Evolutionary conservation across 139 green algal species (phyloP), one percentile per base, ranked within the genome.

Genomic region (Chlamydomonas schloesseri): DNA sequence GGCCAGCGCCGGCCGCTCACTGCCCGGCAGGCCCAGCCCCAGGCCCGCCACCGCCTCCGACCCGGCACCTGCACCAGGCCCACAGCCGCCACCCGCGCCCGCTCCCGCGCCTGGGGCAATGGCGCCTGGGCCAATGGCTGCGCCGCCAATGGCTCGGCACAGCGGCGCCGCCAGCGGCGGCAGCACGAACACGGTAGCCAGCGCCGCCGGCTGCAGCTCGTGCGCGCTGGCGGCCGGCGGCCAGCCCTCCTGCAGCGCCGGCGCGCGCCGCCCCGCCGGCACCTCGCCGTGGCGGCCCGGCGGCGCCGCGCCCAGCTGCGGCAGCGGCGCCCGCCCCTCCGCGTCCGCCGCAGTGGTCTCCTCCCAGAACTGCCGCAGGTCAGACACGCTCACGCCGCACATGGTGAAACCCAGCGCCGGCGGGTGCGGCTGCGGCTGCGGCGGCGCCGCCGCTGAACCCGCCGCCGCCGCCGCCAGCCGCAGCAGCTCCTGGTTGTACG

Each of bases 401-500:
- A 29, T 62, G 15, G 77, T 33, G 60, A 73, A 83, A 6, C n/a
- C 24, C 62, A 71, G 64, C 18, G 64, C 64, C 60, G 17, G n/a
- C n/a, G n/a, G 62, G 14, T 11, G 62, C 62, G 29, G 14, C 62
- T 34, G 74, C 58, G 29, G 5, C 58, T 26, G n/a, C 58, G 18
- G 11, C 55, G 18, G 24, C 17, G 64, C 34, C 37, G 68, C 26
- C 68, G 0, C 8, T 14, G 14, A 21, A 15, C 33, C 18, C 2
- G 14, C 8, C 15, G 14, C 33, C 33, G 68, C 29, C 14, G 37
- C 10, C 36, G 46, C 46, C 28, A 84, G 64, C 42, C 64, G 37
- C 15, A 74, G 64, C 21, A 71, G 14, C 34, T 55, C 78, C 46
- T 84, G 78, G 1, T 42, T 57, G 65, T 74, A 84, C 65, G 78